Base-by-base conservation (phyloP, 1,284 basidiomycete species). In the Puccinia coronata region DNA sequence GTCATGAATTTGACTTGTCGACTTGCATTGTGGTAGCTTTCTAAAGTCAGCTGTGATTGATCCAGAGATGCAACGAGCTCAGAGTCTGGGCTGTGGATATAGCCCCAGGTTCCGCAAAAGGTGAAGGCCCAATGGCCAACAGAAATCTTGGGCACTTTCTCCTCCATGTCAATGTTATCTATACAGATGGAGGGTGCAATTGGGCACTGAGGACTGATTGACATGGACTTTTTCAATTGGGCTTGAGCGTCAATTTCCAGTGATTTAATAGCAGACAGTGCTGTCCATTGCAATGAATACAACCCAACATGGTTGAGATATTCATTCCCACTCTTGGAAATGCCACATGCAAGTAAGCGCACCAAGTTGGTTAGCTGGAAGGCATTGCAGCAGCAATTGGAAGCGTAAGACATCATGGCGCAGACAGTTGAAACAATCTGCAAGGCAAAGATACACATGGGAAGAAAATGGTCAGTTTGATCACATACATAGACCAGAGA, bases 101-200 rank as follows among this genome's bases (percentile, higher is more conserved):
- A 67, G 1, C 36, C 65, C 65, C 65, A 67, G 16, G 65, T 67
- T 4, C 65, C 65, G n/a, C 39, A 16, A 28, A 67, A 67, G 5
- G 39, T 67, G 8, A n/a, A 4, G 1, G 65, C 11, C 1, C 11
- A 20, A 36, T 67, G 31, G 43, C 65, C 39, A 2, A 67, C 36
- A 3, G 65, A 67, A 28, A 43, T 23, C 1, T 67, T n/a, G 43
- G 41, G 65, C 9, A 67, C 36, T 16, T 20, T 23, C 16, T 67
- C 16, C 11, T 36, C 43, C 39, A 67, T 43, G 65, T 67, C 65
- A 41, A 67, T 43, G 31, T 67, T 67, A 28, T 67, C 65, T 4
- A 67, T 43, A 9, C 36, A 67, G 5, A 67, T 67, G 1, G 39
- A n/a, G 14, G 65, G 65, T 4, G 39, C 39, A 23, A 61, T 61